Conservation (phyloP, 495 filamentous ascomycete genomes). For the Cryomyces minteri region DNA sequence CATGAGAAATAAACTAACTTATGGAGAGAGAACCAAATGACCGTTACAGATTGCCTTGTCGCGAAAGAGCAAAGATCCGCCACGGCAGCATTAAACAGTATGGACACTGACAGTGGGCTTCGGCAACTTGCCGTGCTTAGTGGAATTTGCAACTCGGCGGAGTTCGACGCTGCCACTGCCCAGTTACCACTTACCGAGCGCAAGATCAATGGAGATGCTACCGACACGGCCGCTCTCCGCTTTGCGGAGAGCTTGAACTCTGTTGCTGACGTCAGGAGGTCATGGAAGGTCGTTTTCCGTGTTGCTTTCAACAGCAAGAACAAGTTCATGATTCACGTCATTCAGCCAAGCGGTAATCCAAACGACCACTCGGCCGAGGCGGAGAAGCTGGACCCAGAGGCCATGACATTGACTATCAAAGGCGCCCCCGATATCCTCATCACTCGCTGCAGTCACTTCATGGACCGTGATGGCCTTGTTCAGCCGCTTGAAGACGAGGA, state of each 20-base stretch:
- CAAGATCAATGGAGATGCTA: constrained; percentile 18
- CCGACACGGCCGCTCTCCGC: constrained; percentile 17
- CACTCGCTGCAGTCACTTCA: constrained; percentile 24
- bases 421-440: constrained; percentile 32
- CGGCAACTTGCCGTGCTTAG: too few relatives aligned
- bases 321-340: constrained; percentile 20
- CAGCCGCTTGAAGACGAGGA: constrained; percentile 22
- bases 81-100: too few relatives aligned
- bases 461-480: constrained; percentile 29
- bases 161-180: constrained; percentile 12
- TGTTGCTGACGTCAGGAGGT: not conserved
- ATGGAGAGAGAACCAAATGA: too few relatives aligned
- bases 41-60: too few relatives aligned
- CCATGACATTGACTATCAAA: constrained; percentile 26
- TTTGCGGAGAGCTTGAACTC: constrained; percentile 10
- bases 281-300: constrained; percentile 10
- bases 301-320: constrained; percentile 23
- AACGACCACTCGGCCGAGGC: too few relatives aligned
- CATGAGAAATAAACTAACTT: too few relatives aligned
- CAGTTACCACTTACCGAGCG: constrained; percentile 15
- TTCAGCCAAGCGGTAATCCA: too few relatives aligned
- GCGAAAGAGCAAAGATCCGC: too few relatives aligned
- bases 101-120: too few relatives aligned
- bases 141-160: constrained; percentile 18
- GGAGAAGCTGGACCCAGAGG: not conserved